These are phyloP conservation scores for Candida orba DNA, from an alignment of 805 yeast species.

Conservation along the genomic window DNA sequence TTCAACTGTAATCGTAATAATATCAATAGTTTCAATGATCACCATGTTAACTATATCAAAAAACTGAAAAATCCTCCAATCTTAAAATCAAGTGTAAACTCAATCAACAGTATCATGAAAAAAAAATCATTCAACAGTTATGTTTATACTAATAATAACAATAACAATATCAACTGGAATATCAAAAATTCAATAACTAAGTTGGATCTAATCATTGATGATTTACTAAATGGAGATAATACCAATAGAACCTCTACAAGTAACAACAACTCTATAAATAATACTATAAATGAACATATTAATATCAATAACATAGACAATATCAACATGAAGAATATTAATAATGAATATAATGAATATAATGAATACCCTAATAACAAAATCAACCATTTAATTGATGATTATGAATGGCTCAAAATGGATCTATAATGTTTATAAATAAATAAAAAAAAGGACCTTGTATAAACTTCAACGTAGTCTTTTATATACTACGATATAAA, in stretches of 20 bases:
- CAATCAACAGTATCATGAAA: too few species aligned
- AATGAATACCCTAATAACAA: too few species aligned
- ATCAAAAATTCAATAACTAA: too few species aligned
- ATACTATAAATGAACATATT: neutral
- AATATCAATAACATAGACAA: neutral
- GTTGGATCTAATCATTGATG: neutral
- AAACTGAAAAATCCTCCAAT: neutral
- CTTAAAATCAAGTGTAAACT: neutral
- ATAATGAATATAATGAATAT: neutral
- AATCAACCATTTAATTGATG: conserved; percentile 1
- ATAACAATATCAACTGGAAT: too few species aligned
- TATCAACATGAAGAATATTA: neutral
- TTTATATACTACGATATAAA: too few species aligned
- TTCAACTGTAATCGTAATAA: neutral
- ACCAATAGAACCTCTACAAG: too few species aligned
- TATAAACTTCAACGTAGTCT: too few species aligned
- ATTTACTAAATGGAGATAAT: neutral
- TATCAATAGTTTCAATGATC: neutral
- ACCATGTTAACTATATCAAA: neutral
- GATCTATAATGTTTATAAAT: conserved; percentile 8
- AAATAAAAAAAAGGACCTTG: neutral
- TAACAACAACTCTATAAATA: neutral
- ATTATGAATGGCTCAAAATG: conserved; percentile 21
- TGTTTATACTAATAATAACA: too few species aligned
- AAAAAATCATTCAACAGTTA: too few species aligned